phyloP scores from a whole-genome alignment of 352 stramenopile species.

The Phytophthora ohioensis region DNA sequence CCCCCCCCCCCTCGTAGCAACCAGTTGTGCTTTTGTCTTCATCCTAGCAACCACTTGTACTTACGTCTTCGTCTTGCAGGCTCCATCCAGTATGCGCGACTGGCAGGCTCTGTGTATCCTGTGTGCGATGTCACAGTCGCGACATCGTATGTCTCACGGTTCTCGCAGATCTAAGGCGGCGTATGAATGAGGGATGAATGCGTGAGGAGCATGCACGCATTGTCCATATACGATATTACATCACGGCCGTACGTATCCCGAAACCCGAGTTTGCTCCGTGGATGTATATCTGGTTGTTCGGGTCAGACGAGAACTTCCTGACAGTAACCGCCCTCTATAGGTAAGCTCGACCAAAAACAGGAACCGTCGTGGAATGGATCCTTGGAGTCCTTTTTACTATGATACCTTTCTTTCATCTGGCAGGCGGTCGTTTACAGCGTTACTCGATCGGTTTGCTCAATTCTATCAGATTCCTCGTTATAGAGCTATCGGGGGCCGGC shows the following conservation, averaged over 20 bases:
- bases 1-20: no score
- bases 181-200: not conserved
- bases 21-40: no score
- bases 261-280: not conserved
- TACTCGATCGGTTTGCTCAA: not conserved
- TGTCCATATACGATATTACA: not conserved
- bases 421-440: no score
- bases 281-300: constrained; percentile 4
- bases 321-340: not conserved
- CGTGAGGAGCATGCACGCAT: not conserved
- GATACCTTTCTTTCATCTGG: no score
- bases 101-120: no score
- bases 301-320: not conserved
- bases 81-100: no score
- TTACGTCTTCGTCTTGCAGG: no score
- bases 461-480: not conserved
- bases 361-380: not conserved
- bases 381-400: no score
- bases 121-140: no score
- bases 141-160: no score
- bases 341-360: not conserved
- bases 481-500: not conserved
- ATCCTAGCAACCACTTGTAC: no score
- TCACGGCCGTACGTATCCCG: not conserved
- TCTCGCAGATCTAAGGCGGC: not conserved